Conservation (phyloP, 1,284 basidiomycete species). For the Volvariella volvacea region DNA sequence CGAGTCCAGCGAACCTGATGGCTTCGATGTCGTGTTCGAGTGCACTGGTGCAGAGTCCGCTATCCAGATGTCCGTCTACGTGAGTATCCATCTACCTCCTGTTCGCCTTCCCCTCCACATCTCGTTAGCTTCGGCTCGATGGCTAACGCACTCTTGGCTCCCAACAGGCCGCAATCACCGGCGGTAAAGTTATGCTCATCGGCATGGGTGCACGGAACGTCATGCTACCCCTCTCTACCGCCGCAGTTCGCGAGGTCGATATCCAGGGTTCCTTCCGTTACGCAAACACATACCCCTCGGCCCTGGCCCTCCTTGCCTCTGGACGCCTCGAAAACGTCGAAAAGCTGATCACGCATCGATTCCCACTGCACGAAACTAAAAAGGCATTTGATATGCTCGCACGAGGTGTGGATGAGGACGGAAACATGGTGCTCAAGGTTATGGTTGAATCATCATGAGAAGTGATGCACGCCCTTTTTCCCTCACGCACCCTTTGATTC, state of each 20-base stretch:
- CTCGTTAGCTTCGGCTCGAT: conserved; percentile 4
- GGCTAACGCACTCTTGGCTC: conserved; percentile 10
- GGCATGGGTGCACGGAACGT: conserved; percentile 91
- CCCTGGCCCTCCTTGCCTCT: conserved; percentile 70
- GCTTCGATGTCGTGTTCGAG: conserved; percentile 91
- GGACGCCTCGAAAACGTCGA: conserved; percentile 58
- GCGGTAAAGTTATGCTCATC: conserved; percentile 87
- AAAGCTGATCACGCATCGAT: conserved; percentile 78
- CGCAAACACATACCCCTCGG: conserved; percentile 83
- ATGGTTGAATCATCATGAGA: conserved; percentile 47
- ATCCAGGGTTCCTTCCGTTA: conserved; percentile 89
- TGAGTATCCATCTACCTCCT: conserved; percentile 32
- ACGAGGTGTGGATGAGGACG: conserved; percentile 69
- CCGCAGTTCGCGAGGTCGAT: conserved; percentile 88
- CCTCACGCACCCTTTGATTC: too few species aligned
- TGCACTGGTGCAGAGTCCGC: conserved; percentile 91
- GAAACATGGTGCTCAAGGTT: conserved; percentile 81
- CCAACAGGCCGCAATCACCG: conserved; percentile 67
- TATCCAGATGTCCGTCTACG: conserved; percentile 83
- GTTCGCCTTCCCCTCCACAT: conserved; percentile 1
- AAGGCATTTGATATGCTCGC: conserved; percentile 78
- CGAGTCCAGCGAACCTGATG: conserved; percentile 59
- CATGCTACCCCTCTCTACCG: conserved; percentile 75
- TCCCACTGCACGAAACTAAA: conserved; percentile 57
- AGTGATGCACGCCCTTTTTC: background rate